Evolutionary conservation across 441 rosid species (phyloP), one percentile per base, ranked within the genome.

Genomic region (Adansonia rubrostipa): DNA sequence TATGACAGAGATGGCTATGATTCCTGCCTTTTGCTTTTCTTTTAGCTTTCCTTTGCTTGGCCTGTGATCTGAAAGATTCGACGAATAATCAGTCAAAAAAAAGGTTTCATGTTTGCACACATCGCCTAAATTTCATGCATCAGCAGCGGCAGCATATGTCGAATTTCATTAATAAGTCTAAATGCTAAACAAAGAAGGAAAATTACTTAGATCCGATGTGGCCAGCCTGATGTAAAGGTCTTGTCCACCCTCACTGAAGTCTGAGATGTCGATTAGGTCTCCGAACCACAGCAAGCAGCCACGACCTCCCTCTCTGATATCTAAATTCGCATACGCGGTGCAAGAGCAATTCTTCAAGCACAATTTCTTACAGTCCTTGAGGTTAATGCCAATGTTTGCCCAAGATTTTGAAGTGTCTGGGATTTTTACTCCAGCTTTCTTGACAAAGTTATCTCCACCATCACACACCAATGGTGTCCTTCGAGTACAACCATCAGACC

Each of bases 261-360:
- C 45, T 28, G 64, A 60, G 64, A 20, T 60, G 64, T 60, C 64
- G 4, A 20, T 20, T 10, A 60, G 64, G 36, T 60, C 36, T 20
- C 64, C 64, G 22, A 60, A 60, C 64, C 64, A 20, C 36, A 20
- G 33, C 64, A 60, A 20, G 48, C 88, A 83, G 11, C 87, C 89
- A 42, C 14, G 64, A 33, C 64, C 64, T 54, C 78, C 80, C 9
- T 71, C 76, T n/a, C 78, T 77, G 40, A 74, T 6, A 60, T 84
- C 48, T 9, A 79, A 56, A 79, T 40, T 70, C 0, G 84, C 71
- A 45, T 79, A 81, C 8, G 84, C 84, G 4, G 77, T 77, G 28
- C 86, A 84, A 11, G 82, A 81, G 53, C 80, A 81, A 50, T 79
- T 67, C 7, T 47, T 75, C 22, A 28, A 33, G n/a, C 86, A 78